Percentiles rank a stretch among this genome's conserved stretches.
phyloP scores from a whole-genome alignment of 768 basidiomycete genomes.

The Multifurca ochricompacta region DNA sequence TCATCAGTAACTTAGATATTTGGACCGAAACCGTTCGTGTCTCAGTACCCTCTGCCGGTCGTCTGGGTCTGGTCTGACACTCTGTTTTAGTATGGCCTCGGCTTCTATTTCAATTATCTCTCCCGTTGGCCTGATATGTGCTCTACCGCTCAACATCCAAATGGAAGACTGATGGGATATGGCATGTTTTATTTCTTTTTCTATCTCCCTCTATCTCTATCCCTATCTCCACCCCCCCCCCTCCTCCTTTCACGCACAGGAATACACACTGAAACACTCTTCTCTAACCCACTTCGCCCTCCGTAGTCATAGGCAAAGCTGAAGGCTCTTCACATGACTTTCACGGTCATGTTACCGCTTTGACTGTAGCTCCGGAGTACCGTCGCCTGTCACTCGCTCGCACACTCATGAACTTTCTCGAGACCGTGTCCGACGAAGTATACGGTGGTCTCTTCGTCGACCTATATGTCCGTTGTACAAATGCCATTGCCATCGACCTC shows the following conservation, averaged over 20 bases:
- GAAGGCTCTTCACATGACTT: conserved; percentile 70
- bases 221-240: no score
- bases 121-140: conserved; percentile 90
- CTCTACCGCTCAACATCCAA: conserved; percentile 72
- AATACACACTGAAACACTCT: background rate
- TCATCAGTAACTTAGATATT: conserved; percentile 76
- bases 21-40: conserved; percentile 88
- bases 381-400: conserved; percentile 81
- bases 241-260: no score
- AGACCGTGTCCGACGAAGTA: conserved; percentile 71
- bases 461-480: conserved; percentile 89
- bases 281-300: background rate
- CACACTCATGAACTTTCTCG: conserved; percentile 81
- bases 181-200: conserved; percentile 43
- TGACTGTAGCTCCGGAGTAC: conserved; percentile 92
- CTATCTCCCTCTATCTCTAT: background rate
- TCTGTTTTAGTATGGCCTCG: conserved; percentile 65
- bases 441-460: conserved; percentile 91
- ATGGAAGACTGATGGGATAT: conserved; percentile 86
- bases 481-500: conserved; percentile 77
- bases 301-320: conserved; percentile 85
- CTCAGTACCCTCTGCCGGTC: background rate
- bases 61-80: no score
- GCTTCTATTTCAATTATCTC: conserved; percentile 85
- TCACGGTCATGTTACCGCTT: conserved; percentile 93